Evolutionary conservation across 2,329 filamentous ascomycete species (phyloP), one percentile per base, ranked within the genome.

Genomic region (Xylaria hypoxylon): DNA sequence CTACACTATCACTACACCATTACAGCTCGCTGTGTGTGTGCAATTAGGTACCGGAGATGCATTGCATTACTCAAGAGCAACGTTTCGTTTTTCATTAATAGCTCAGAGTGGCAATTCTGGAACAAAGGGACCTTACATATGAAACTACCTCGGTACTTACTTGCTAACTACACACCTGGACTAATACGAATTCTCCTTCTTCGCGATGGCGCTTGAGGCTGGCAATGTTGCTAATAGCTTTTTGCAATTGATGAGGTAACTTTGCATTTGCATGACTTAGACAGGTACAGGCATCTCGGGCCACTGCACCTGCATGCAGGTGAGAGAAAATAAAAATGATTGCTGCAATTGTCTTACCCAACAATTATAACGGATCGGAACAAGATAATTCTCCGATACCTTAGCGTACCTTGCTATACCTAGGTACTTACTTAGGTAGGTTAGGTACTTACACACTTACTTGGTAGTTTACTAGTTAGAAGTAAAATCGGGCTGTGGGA

Each of bases 21-120:
- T n/a, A n/a, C n/a, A n/a, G n/a, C n/a, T n/a, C n/a, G 35, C 35
- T 38, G 35, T 38, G 13, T 13, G 35, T 38, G 11, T 8, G 8
- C 28, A 31, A 31, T 5, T n/a, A n/a, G n/a, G n/a, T n/a, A n/a
- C n/a, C n/a, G n/a, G n/a, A n/a, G n/a, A n/a, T n/a, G n/a, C n/a
- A n/a, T n/a, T n/a, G 8, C 28, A 5, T 15, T 10, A 26, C 52
- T 28, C 13, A n/a, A 42, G 24, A 50, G 33, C 26, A 56, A 56
- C 51, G 57, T 47, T 57, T 47, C 51, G 24, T 47, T 6, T 5
- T 26, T 52, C 10, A 61, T 26, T 65, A 51, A 57, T 57, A 40
- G 40, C 19, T 24, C 28, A 0, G 17, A 45, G 63, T 57, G 63
- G 63, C 61, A 53, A 52, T 42, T 26, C 19, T 10, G 10, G 22